Conservation (phyloP, 1,284 basidiomycete genomes). For the Schizophyllum amplum region DNA sequence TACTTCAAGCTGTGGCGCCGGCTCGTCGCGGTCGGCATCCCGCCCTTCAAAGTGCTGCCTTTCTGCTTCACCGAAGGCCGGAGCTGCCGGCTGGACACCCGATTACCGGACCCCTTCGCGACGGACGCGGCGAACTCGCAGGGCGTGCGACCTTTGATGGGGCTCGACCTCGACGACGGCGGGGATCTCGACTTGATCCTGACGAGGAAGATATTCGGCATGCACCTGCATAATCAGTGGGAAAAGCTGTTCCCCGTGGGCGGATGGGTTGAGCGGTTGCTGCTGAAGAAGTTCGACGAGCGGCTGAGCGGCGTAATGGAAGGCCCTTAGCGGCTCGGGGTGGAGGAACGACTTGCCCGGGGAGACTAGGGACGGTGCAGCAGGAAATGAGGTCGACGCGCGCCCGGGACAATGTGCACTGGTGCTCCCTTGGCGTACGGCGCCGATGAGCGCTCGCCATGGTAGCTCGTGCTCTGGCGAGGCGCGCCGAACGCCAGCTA, state of each 20-base stretch:
- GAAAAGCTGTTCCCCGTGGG: slow-evolving; percentile 66
- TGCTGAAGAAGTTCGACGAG: slow-evolving; percentile 57
- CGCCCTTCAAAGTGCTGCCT: slow-evolving; percentile 84
- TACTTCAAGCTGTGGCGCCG: slow-evolving; percentile 85
- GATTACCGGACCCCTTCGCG: slow-evolving; percentile 83
- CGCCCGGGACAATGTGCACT: no score
- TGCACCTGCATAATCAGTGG: slow-evolving; percentile 95
- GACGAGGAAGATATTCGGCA: slow-evolving; percentile 67
- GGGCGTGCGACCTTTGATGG: slow-evolving; percentile 21
- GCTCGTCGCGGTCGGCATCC: slow-evolving; percentile 61
- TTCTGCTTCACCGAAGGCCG: slow-evolving; percentile 90
- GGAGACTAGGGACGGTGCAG: no score
- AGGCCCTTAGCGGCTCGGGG: no score
- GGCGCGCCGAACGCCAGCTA: background rate
- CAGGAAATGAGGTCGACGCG: no score
- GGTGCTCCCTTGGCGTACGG: no score
- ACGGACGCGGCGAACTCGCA: slow-evolving; percentile 59
- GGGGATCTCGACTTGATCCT: slow-evolving; percentile 63
- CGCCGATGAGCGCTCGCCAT: no score
- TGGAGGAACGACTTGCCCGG: no score
- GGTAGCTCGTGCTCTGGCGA: no score
- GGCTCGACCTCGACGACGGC: slow-evolving; percentile 46
- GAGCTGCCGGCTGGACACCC: slow-evolving; percentile 84
- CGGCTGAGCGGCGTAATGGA: slow-evolving; percentile 13
- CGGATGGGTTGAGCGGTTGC: slow-evolving; percentile 76